These are phyloP conservation scores for Litsea cubeba DNA, from an alignment of 164 flowering plant genomes.

Conservation along the genomic window DNA sequence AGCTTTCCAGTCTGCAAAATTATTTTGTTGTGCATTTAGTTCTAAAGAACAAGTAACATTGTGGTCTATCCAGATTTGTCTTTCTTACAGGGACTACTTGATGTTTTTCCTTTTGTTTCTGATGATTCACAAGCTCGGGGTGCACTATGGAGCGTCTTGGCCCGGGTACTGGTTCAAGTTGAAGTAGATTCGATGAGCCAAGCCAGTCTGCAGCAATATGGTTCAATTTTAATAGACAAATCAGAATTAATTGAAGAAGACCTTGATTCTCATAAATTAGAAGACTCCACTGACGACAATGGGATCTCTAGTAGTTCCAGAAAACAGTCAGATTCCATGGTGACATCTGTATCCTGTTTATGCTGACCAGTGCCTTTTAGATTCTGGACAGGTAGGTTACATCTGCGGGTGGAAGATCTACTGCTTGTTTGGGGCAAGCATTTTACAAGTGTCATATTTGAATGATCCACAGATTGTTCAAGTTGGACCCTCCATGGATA, in stretches of 20 bases:
- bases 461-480: neutral
- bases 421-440: neutral
- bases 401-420: neutral
- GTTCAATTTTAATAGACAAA: conserved; percentile 41
- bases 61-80: conserved; percentile 44
- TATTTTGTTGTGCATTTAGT: no score
- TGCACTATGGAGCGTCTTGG: conserved; percentile 81
- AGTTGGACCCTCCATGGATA: neutral
- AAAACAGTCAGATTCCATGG: conserved; percentile 27
- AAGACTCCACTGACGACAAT: conserved; percentile 21
- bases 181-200: conserved; percentile 42
- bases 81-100: conserved; percentile 69
- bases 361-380: neutral
- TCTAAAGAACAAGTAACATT: conserved; percentile 12
- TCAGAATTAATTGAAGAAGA: conserved; percentile 70
- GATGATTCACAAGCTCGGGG: conserved; percentile 69
- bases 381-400: neutral
- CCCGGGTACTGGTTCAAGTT: conserved; percentile 44
- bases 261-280: conserved; percentile 49
- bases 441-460: neutral
- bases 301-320: conserved; percentile 14
- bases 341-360: conserved; percentile 61
- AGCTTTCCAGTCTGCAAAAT: neutral
- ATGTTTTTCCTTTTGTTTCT: conserved; percentile 60
- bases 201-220: conserved; percentile 36